Evolutionary conservation across 345 rosid species (phyloP), one percentile per base, ranked within the genome.

Genomic region (Pugionium cornutum): DNA sequence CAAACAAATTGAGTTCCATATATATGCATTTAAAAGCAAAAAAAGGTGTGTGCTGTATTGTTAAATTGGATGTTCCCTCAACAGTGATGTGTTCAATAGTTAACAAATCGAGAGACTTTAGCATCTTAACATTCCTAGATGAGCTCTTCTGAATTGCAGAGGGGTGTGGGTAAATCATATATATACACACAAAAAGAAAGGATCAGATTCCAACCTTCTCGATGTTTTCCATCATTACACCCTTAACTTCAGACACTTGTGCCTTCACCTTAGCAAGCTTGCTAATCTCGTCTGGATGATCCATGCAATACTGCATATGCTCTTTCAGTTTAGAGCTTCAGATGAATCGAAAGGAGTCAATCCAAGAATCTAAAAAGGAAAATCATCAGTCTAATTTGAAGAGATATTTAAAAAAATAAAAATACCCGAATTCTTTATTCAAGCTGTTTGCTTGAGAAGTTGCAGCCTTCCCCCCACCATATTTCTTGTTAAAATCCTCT

Each of bases 381-480:
- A 36, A 36, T 3, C 5, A 18, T 18, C 18, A 18, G 18, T 18
- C 18, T 18, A 18, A 18, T 18, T 18, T 18, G 40, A 36, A 7
- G 40, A 36, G 40, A 36, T 36, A 6, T 1, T 36, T 3, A 7
- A 40, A 40, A 5, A 40, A 40, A 4, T 10, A 45, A 51, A 32
- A 51, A 32, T 68, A 86, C 96, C 91, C 82, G 75, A 81, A 89
- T 69, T 87, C 94, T 83, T 54, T 85, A 58, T 84, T 90, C 46
- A 90, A 81, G 74, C 89, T 47, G 36, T 83, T 79, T 49, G 95
- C 87, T 46, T 51, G 66, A 68, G 91, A 89, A 29, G 85, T 86
- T 30, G 84, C 68, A 56, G 95, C 95, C 67, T 85, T 90, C 35
- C 95, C 88, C 54, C 87, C 95, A 28, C 87, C 86, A 74, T 90